Percentiles rank a stretch among this genome's conserved stretches.
Conservation (phyloP, 306 rosid species). For the Cicer bijugum region DNA sequence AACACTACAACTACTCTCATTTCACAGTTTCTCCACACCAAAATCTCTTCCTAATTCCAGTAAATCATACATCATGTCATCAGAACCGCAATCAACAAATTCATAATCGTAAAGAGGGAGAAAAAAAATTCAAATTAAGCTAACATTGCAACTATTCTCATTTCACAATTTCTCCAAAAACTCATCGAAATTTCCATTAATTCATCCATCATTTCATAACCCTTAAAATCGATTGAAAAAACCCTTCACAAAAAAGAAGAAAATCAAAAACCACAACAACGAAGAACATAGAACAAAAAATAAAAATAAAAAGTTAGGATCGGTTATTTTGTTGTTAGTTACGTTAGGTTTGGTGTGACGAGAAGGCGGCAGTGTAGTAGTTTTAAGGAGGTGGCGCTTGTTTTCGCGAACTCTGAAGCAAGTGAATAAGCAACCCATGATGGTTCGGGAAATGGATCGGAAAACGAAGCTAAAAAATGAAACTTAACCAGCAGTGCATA, state of each 20-base stretch:
- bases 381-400: slow-evolving; percentile 44
- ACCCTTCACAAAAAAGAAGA: too few species aligned
- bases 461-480: slow-evolving; percentile 57
- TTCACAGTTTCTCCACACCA: not conserved
- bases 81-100: not conserved
- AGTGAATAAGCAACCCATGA: slow-evolving; percentile 89
- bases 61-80: not conserved
- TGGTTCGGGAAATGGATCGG: slow-evolving; percentile 60
- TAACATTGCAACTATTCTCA: not conserved
- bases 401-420: slow-evolving; percentile 72
- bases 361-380: slow-evolving; percentile 44
- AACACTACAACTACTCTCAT: not conserved
- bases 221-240: not conserved
- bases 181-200: not conserved
- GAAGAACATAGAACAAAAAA: not conserved
- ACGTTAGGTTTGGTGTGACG: slow-evolving; percentile 44
- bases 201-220: not conserved
- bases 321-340: not conserved
- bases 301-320: not conserved
- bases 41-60: not conserved
- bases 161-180: not conserved
- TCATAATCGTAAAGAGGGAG: not conserved
- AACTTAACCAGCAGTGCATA: slow-evolving; percentile 50
- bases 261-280: not conserved
- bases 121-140: not conserved